Conservation (phyloP, 164 flowering plant genomes). For the grape (Vitis vinifera) region ASM3070453v1 NC_081805.1:2686501-2687000, state of each 20-base stretch:
- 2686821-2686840: constrained; percentile 67
- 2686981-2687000: not conserved
- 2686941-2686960: constrained; percentile 74
- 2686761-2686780: constrained; percentile 65
- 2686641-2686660: constrained; percentile 52
- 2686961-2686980: constrained; percentile 58
- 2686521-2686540: constrained; percentile 26
- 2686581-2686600: constrained; percentile 63
- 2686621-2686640: constrained; percentile 50
- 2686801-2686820: constrained; percentile 68
- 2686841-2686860: constrained; percentile 72
- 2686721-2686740: constrained; percentile 48
- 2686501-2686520: constrained; percentile 83
- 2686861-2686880: constrained; percentile 62
- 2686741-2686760: constrained; percentile 86
- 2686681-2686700: constrained; percentile 87
- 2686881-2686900: constrained; percentile 71
- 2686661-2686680: constrained; percentile 71
- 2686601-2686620: constrained; percentile 81
- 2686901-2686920: constrained; percentile 79
- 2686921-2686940: constrained; percentile 83
- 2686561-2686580: constrained; percentile 32
- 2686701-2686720: constrained; percentile 96
- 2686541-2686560: constrained; percentile 25
- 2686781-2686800: constrained; percentile 68